phyloP scores from a whole-genome alignment of 176 grass and related monocot species.

The Aegilops speltoides region DNA sequence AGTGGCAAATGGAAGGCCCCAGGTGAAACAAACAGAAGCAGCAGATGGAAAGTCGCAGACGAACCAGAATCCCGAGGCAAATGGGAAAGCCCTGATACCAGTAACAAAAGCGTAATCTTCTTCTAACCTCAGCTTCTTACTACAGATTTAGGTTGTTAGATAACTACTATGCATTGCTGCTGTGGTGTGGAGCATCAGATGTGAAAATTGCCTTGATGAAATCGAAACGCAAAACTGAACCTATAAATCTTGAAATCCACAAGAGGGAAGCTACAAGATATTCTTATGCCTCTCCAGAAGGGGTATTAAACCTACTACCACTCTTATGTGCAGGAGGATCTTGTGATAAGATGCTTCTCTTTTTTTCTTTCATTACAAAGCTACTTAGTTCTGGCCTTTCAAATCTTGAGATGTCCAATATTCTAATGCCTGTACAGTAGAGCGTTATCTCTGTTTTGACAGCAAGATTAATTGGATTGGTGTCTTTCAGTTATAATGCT shows the following conservation, averaged over 20 bases:
- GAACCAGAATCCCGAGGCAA: background rate
- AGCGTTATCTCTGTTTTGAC: background rate
- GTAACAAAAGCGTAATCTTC: conserved; percentile 50
- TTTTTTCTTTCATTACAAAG: background rate
- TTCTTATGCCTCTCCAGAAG: background rate
- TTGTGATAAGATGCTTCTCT: background rate
- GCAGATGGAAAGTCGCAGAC: background rate
- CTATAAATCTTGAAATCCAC: conserved; percentile 9
- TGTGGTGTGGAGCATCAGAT: background rate
- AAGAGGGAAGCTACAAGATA: background rate
- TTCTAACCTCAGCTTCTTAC: conserved; percentile 27
- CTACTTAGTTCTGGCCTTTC: background rate
- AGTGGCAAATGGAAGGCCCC: background rate
- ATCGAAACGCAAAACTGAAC: background rate
- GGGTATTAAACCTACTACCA: background rate
- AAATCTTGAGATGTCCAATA: background rate
- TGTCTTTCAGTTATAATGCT: conserved; percentile 6
- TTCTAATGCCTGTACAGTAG: background rate
- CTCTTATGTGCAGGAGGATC: background rate
- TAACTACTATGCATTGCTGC: background rate
- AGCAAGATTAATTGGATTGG: background rate
- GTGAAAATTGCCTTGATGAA: background rate
- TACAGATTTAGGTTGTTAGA: background rate
- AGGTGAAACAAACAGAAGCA: conserved; percentile 17
- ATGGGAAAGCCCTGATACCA: conserved; percentile 8